Base-by-base conservation (phyloP, 306 rosid species). In the Pachyrhizus erosus region DNA sequence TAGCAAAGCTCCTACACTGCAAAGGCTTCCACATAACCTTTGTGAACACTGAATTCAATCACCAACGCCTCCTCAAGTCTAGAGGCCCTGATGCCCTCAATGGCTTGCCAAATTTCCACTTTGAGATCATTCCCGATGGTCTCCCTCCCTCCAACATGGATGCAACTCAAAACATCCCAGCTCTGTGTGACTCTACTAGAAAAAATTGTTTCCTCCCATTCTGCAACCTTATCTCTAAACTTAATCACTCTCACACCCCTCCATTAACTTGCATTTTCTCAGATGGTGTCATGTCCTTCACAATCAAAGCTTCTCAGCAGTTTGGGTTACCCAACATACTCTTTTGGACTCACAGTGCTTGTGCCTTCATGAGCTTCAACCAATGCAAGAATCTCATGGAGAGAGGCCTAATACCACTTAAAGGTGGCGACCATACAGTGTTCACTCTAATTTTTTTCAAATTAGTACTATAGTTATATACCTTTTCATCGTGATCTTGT, bases 1-100 rank as follows among this genome's bases (percentile, higher is more conserved):
- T 83, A 45, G 87, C 87, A 65, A 87, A 87, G 46, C 40, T 87
- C 55, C 87, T 87, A 27, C 87, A 87, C 40, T 4, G 2, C 34
- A 76, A 62, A 55, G 89, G 89, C 70, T 87, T 83, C 73, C 80
- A 80, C 81, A 84, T 84, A 64, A 87, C 89, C 73, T 83, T 84
- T 68, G 83, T 84, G 5, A 83, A 83, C 85, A 21, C 75, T 40
- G 87, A 83, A 18, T 86, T 83, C 83, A 87, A 87, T 82, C 87
- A 87, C 82, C 82, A 67, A 58, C 83, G 86, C 34, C 40, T 87
- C 39, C 82, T 80, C 43, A 84, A 80, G 1, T 87, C 87, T 3
- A 72, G 64, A 72, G 90, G 84, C 61, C 70, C 82, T 2, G 1
- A 43, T 29, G 80, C 81, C 64, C 79, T 87, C 57, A 80, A 20